Evolutionary conservation across 805 yeast genomes (phyloP), one percentile per base, ranked within the genome.

Genomic region (Pichia kluyveri): DNA sequence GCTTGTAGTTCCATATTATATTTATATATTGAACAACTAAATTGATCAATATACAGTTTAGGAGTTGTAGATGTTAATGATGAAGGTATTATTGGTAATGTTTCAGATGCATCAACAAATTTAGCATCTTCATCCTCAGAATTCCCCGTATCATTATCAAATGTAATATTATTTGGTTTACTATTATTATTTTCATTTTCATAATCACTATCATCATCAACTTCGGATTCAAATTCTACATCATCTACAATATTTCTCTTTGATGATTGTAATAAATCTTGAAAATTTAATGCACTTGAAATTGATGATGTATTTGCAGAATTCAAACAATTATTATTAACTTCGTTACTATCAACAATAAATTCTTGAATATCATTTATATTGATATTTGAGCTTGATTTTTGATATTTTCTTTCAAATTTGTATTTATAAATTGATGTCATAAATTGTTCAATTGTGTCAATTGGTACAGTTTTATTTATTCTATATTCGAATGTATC

Each of bases 401-500:
- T 74, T 53, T 73, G 77, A 61, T 83, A 86, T 59, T 83, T 86
- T 54, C 80, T 75, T 61, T 88, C 96, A 60, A 77, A 91, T 56
- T 82, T 78, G 58, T 96, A 86, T 49, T 76, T 75, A 57, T 78
- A 73, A 14, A 87, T 70, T 1, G 80, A 70, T 27, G 68, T 60
- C 67, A 83, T 75, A 61, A 91, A 91, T 40, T 72, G 70, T 32
- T 82, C 79, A 38, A 83, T 77, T 38, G 80, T 73, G 27, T 71
- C 77, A 15, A 68, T 57, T 9, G 78, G 69, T n/a, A 81, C 76
- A 14, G 75, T 73, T 43, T 73, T 75, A 51, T 80, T 86, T 44
- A 87, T 77, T 23, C 84, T 73, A 65, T 86, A 90, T 64, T 89
- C 95, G 63, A 83, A 88, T 53, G 72, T 68, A 59, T 90, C 97